Conservation (phyloP, 2,329 filamentous ascomycete genomes). For the Neofusicoccum sp. region DNA sequence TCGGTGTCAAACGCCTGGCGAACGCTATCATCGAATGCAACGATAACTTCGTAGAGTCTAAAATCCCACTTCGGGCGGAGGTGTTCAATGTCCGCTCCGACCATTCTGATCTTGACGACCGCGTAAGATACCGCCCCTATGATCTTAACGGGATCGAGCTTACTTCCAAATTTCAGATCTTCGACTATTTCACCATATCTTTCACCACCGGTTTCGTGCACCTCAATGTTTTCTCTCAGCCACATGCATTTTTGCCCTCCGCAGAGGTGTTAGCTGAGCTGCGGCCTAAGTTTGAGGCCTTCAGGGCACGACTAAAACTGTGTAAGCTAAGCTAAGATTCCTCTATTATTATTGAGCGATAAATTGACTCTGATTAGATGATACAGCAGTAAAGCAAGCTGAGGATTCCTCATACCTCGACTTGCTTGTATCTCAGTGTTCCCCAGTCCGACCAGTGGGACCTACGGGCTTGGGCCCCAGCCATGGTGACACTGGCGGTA, state of each 20-base stretch:
- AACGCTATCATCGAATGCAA: background rate
- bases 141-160: background rate
- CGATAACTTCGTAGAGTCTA: background rate
- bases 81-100: background rate
- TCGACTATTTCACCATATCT: background rate
- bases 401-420: background rate
- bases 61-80: background rate
- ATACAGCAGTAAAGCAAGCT: background rate
- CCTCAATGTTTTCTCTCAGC: background rate
- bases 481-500: background rate
- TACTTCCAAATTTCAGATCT: background rate
- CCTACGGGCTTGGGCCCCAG: background rate
- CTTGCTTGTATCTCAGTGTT: background rate
- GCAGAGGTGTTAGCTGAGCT: background rate
- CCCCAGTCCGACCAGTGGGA: background rate
- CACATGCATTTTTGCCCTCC: background rate
- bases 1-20: background rate
- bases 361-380: background rate
- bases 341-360: background rate
- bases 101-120: background rate
- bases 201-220: background rate
- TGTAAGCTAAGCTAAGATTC: background rate
- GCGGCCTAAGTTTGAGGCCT: background rate
- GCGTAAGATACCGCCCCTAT: background rate
- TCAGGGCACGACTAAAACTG: background rate